phyloP scores from a whole-genome alignment of 1,139 yeast genomes.

The Candida dubliniensis region DNA sequence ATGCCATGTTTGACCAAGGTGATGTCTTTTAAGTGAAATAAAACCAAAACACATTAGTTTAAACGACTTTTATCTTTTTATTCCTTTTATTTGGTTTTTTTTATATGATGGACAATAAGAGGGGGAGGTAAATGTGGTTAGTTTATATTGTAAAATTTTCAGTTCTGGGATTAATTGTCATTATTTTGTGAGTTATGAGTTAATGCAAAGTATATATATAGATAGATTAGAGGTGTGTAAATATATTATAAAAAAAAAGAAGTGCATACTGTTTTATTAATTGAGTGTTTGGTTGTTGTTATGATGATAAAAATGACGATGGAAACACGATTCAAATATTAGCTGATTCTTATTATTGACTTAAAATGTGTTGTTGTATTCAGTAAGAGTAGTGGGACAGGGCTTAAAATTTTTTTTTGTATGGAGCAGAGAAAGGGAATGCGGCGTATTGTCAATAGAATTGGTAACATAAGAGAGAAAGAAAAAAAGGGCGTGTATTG shows the following conservation, averaged over 20 bases:
- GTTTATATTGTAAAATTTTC: background rate
- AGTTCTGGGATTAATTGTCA: background rate
- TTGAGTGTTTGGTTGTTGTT: background rate
- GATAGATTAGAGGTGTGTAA: too few relatives aligned
- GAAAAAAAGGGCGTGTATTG: too few relatives aligned
- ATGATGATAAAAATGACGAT: background rate
- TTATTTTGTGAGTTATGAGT: background rate
- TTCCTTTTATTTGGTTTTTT: background rate
- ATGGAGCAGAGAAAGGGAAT: too few relatives aligned
- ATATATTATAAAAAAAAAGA: background rate
- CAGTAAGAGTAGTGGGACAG: too few relatives aligned
- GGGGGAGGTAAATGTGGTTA: background rate
- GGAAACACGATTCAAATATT: too few relatives aligned
- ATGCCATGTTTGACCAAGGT: conserved; percentile 98
- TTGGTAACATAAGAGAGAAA: too few relatives aligned
- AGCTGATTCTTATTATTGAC: too few relatives aligned
- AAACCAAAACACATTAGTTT: background rate
- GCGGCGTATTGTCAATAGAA: too few relatives aligned
- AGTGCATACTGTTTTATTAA: background rate
- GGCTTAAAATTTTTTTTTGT: too few relatives aligned
- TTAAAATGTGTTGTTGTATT: too few relatives aligned
- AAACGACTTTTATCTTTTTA: background rate
- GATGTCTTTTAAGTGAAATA: conserved; percentile 57
- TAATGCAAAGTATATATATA: background rate
- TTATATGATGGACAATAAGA: background rate